These are phyloP conservation scores for Populus pruinosa DNA, from an alignment of 345 rosid species.

Conservation along the genomic window DNA sequence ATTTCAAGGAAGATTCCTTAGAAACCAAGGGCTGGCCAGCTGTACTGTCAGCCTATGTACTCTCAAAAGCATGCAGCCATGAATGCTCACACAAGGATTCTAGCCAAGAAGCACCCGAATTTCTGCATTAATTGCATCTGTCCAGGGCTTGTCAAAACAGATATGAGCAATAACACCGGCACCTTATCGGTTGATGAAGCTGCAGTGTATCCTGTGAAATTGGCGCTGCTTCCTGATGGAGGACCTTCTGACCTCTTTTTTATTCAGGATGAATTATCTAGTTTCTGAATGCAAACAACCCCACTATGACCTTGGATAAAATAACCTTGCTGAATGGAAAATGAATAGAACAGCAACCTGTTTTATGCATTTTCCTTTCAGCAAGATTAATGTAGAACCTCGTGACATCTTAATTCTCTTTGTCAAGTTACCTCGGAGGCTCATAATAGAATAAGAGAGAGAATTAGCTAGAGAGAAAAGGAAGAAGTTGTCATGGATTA, in stretches of 20 bases:
- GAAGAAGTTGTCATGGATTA: too few species aligned
- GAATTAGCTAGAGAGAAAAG: too few species aligned
- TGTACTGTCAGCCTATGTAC: constrained; percentile 19
- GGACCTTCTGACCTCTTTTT: constrained; percentile 27
- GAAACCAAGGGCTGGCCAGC: constrained; percentile 33
- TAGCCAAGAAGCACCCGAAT: constrained; percentile 22
- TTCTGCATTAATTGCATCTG: constrained; percentile 26
- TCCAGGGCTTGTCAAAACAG: constrained; percentile 36
- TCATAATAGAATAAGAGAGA: too few species aligned
- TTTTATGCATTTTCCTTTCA: too few species aligned
- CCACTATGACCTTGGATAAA: too few species aligned
- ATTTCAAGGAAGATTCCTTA: constrained; percentile 25
- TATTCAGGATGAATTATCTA: not conserved
- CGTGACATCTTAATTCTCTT: too few species aligned
- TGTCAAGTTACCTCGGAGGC: too few species aligned
- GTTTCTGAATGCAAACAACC: not conserved
- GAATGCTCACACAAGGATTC: constrained; percentile 34
- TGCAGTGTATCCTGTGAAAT: constrained; percentile 22
- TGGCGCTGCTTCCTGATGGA: constrained; percentile 29
- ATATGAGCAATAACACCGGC: constrained; percentile 26
- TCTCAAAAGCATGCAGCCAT: constrained; percentile 30
- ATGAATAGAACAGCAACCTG: too few species aligned
- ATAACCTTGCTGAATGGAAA: too few species aligned
- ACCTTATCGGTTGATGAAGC: constrained; percentile 22
- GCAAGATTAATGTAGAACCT: too few species aligned